These are phyloP conservation scores for Saccharomycopsis schoenii DNA, from an alignment of 805 yeast species.

Conservation along the genomic window DNA sequence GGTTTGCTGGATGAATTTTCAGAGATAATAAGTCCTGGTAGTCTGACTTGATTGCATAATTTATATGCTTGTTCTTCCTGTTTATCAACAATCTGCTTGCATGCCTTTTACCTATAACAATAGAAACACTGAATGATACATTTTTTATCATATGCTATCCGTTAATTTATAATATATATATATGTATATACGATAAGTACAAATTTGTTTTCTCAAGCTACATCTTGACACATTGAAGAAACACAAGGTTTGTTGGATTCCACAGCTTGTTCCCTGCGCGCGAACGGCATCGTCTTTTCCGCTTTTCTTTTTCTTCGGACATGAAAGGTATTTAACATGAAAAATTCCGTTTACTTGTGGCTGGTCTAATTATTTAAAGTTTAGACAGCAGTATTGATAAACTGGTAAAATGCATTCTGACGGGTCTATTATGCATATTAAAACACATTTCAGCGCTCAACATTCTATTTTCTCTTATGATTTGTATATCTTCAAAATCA, in stretches of 20 bases:
- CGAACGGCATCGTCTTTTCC: background rate
- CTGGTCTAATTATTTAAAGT: background rate
- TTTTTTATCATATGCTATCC: no score
- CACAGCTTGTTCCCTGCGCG: background rate
- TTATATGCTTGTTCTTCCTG: no score
- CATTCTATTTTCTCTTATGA: background rate
- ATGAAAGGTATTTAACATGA: background rate
- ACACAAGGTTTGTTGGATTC: no score
- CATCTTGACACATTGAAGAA: background rate
- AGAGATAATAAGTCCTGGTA: background rate
- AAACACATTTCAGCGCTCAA: background rate
- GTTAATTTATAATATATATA: no score
- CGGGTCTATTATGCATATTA: background rate
- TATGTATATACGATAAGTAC: no score
- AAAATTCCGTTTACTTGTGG: background rate
- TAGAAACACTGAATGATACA: no score
- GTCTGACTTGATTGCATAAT: no score
- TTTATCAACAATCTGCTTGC: no score
- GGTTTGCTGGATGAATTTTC: no score
- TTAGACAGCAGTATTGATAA: background rate
- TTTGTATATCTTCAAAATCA: no score
- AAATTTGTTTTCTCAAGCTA: background rate
- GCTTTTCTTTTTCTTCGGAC: background rate
- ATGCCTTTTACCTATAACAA: no score
- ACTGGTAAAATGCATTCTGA: background rate